Conservation (phyloP, 2,329 filamentous ascomycete species). For the Hypocrella siamensis region DNA sequence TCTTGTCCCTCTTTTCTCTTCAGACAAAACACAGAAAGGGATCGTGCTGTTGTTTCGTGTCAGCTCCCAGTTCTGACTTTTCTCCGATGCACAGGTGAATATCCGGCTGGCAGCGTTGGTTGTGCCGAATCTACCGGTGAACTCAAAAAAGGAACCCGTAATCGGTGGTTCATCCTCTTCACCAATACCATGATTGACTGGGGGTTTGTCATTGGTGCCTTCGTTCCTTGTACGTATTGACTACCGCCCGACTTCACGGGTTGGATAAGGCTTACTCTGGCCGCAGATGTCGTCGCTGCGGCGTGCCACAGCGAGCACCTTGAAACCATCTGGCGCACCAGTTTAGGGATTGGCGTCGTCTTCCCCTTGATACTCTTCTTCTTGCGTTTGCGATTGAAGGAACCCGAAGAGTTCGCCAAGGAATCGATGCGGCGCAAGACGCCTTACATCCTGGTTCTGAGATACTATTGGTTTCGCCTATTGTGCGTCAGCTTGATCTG, state of each 20-base stretch:
- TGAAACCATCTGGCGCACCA: conserved; percentile 66
- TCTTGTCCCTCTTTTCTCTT: no score
- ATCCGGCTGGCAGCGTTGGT: conserved; percentile 69
- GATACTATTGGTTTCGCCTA: conserved; percentile 60
- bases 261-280: neutral
- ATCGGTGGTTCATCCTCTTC: conserved; percentile 82
- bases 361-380: conserved; percentile 58
- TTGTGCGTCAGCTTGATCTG: conserved; percentile 59
- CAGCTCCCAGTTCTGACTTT: neutral
- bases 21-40: no score
- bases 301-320: conserved; percentile 45
- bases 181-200: conserved; percentile 77
- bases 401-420: conserved; percentile 62
- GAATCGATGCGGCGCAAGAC: conserved; percentile 50
- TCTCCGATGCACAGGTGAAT: conserved; percentile 35
- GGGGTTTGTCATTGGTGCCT: conserved; percentile 67
- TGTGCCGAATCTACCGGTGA: conserved; percentile 75
- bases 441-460: conserved; percentile 37
- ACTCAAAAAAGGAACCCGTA: conserved; percentile 66
- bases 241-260: neutral
- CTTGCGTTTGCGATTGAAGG: conserved; percentile 56
- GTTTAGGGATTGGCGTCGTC: conserved; percentile 62
- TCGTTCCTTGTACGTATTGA: conserved; percentile 42
- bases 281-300: conserved; percentile 33
- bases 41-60: neutral